Evolutionary conservation across 257 asterid genomes (phyloP), one percentile per base, ranked within the genome.

Genomic region (Solanum sparsipilum): DNA sequence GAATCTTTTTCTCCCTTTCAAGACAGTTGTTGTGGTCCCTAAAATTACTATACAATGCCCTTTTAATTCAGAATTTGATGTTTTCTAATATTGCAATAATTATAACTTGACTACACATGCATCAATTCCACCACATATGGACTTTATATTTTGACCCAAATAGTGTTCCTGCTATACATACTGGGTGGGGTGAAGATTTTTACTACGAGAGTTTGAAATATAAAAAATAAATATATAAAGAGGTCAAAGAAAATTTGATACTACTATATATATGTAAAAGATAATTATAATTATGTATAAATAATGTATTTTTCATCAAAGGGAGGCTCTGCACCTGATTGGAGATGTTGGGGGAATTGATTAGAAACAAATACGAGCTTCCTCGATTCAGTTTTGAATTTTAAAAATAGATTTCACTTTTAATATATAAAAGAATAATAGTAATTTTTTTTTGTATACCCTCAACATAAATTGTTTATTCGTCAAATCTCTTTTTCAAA

Each of bases 251-350:
- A 35, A 6, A 35, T 52, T 52, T 2, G 23, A 46, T 46, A 46
- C 18, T 46, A 12, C 16, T 44, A 41, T 10, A 44, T 44, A 44
- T 12, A 12, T 41, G 3, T 41, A 3, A 44, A 44, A 12, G 13
- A 0, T 39, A 9, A 44, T 44, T 44, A 1, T 44, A 44, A 44
- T 5, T 44, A 44, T 2, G 0, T 44, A 46, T 46, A 46, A 46
- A 46, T 46, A 46, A 1, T 46, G 6, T 13, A 46, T 4, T 46
- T 13, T 46, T 46, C 56, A 0, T 0, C 9, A 0, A 52, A 48
- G 21, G 60, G 23, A 15, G 23, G 63, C 4, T 52, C 23, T 0
- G 0, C 63, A 0, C 4, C 23, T 52, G n/a, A 1, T 52, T 6
- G 9, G 9, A 4, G n/a, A 48, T 0, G 2, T 48, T 21, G 5